These are phyloP conservation scores for Agapanthus africanus DNA, from an alignment of 106 monocot genomes.

Conservation along the genomic window DNA sequence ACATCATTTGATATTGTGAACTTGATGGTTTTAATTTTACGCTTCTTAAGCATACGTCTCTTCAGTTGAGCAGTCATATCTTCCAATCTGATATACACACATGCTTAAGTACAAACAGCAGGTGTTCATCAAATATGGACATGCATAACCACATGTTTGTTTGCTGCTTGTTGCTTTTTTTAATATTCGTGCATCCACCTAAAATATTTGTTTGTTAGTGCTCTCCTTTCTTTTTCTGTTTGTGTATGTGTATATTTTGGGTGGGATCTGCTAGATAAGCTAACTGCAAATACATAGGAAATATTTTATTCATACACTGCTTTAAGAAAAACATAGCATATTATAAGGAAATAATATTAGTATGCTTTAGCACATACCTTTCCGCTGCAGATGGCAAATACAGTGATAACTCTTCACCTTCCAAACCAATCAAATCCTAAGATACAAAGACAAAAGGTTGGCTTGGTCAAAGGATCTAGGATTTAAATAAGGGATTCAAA, in stretches of 20 bases:
- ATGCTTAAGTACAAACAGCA: neutral
- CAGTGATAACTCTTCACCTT: conserved; percentile 48
- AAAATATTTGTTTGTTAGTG: too few relatives aligned
- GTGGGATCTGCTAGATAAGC: too few relatives aligned
- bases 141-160: too few relatives aligned
- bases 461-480: neutral
- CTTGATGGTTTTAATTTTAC: conserved; percentile 60
- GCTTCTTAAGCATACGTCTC: conserved; percentile 77
- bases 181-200: neutral
- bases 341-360: too few relatives aligned
- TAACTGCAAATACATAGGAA: neutral
- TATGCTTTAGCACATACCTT: conserved; percentile 33
- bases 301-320: neutral
- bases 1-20: conserved; percentile 60
- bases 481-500: neutral
- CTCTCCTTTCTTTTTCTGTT: too few relatives aligned
- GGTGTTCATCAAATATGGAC: too few relatives aligned
- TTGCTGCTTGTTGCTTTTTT: too few relatives aligned
- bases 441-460: neutral
- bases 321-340: too few relatives aligned
- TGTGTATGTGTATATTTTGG: too few relatives aligned
- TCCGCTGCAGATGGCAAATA: conserved; percentile 62
- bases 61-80: conserved; percentile 83
- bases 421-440: conserved; percentile 74
- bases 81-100: conserved; percentile 35